phyloP scores from a whole-genome alignment of 2,329 filamentous ascomycete genomes.

The Monosporascus sp. region DNA sequence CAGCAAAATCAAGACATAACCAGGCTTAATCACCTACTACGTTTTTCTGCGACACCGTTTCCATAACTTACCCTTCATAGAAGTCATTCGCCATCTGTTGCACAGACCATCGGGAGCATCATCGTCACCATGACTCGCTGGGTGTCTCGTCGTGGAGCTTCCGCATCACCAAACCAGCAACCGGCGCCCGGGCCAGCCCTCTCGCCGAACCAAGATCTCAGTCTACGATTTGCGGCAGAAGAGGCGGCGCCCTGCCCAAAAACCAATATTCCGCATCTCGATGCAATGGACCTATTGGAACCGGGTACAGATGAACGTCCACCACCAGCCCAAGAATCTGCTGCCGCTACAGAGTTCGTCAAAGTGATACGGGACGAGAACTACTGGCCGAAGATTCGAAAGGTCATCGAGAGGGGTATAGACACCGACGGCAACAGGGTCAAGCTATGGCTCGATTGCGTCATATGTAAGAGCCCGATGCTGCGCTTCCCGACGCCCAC shows the following conservation, averaged over 20 bases:
- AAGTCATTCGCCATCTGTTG: neutral
- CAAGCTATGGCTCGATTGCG: neutral
- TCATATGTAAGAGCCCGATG: neutral
- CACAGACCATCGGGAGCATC: neutral
- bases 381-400: neutral
- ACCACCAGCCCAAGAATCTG: neutral
- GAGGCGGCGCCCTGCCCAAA: neutral
- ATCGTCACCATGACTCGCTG: neutral
- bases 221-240: neutral
- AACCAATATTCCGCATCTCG: neutral
- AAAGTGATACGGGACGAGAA: neutral
- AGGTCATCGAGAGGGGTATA: neutral
- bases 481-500: neutral
- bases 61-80: neutral
- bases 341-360: neutral
- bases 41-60: neutral
- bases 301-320: neutral
- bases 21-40: neutral
- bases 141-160: neutral
- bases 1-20: neutral
- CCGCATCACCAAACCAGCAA: neutral
- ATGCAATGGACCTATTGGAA: neutral
- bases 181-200: neutral
- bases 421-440: neutral
- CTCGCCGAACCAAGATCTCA: neutral